A percentile compares a stretch with the other conserved stretches of the same genome.
These are phyloP conservation scores for Phaeotremella fagi DNA, from an alignment of 768 basidiomycete genomes.

Conservation along the genomic window DNA sequence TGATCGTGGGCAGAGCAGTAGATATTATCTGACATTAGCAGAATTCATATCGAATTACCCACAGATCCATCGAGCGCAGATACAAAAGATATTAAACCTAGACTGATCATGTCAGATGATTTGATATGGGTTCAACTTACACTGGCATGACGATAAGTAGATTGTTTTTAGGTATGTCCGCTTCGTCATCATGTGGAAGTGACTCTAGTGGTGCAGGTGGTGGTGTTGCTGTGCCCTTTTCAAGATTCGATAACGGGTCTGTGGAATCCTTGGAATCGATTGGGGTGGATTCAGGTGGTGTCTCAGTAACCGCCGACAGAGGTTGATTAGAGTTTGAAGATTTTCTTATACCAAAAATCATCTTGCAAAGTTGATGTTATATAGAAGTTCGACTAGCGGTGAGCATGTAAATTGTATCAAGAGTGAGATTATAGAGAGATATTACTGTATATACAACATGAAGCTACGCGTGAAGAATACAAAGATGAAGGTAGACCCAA, in stretches of 20 bases:
- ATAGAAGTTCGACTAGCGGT: too few relatives aligned
- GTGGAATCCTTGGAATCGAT: not conserved
- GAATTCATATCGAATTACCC: not conserved
- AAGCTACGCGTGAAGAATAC: too few relatives aligned
- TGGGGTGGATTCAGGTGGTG: too few relatives aligned
- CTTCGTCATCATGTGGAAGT: slow-evolving; percentile 9
- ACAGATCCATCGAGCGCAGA: slow-evolving; percentile 42
- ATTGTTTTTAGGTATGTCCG: slow-evolving; percentile 29
- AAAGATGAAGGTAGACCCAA: too few relatives aligned
- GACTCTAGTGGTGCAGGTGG: too few relatives aligned
- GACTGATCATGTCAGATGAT: slow-evolving; percentile 5
- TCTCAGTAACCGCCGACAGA: too few relatives aligned
- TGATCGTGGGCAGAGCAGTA: slow-evolving; percentile 40
- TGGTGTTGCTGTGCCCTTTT: not conserved
- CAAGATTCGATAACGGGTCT: not conserved
- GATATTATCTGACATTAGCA: slow-evolving; percentile 21
- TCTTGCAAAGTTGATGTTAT: too few relatives aligned
- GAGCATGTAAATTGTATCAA: too few relatives aligned
- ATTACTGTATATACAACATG: too few relatives aligned
- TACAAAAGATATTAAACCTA: slow-evolving; percentile 33
- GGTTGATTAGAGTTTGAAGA: too few relatives aligned
- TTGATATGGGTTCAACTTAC: not conserved
- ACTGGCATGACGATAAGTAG: slow-evolving; percentile 27
- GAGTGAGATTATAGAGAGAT: too few relatives aligned
- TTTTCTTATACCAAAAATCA: too few relatives aligned